Conservation (phyloP, 2,329 filamentous ascomycete species). For the Curvularia sp. region DNA sequence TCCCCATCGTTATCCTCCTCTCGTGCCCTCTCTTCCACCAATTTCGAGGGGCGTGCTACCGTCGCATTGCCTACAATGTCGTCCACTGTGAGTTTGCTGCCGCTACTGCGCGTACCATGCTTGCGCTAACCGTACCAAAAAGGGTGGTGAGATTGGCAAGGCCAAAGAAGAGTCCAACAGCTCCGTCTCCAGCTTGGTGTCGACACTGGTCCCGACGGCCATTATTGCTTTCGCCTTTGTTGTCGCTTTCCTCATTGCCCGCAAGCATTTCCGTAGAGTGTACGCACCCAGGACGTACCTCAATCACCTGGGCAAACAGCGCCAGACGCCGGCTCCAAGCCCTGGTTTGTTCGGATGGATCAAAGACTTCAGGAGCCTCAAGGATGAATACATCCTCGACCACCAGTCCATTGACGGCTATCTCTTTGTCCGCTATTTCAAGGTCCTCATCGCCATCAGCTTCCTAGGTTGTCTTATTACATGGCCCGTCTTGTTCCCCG, state of each 20-base stretch:
- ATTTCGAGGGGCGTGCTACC: conserved; percentile 15
- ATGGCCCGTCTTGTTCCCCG: conserved; percentile 56
- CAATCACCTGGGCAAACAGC: conserved; percentile 50
- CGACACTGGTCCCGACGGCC: conserved; percentile 43
- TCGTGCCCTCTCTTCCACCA: conserved; percentile 4
- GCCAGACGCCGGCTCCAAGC: conserved; percentile 56
- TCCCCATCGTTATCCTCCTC: conserved; percentile 12
- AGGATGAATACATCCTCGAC: conserved; percentile 56
- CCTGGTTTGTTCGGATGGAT: conserved; percentile 62
- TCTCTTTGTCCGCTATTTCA: conserved; percentile 57
- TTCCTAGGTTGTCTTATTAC: conserved; percentile 54
- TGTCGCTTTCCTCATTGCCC: conserved; percentile 52
- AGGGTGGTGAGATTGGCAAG: conserved; percentile 33
- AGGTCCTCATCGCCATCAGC: conserved; percentile 53
- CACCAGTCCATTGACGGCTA: conserved; percentile 59
- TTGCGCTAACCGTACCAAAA: conserved; percentile 15
- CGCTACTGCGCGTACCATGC: neutral
- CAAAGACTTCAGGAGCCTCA: conserved; percentile 52
- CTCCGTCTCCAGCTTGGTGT: conserved; percentile 54
- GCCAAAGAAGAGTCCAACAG: conserved; percentile 49
- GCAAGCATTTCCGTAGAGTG: conserved; percentile 52
- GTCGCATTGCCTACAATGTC: conserved; percentile 31
- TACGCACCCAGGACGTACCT: conserved; percentile 58
- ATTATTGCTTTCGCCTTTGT: conserved; percentile 41
- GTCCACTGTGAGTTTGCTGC: conserved; percentile 24